Conservation (phyloP, 176 grass and related monocot genomes). For the Triticum urartu region DNA sequence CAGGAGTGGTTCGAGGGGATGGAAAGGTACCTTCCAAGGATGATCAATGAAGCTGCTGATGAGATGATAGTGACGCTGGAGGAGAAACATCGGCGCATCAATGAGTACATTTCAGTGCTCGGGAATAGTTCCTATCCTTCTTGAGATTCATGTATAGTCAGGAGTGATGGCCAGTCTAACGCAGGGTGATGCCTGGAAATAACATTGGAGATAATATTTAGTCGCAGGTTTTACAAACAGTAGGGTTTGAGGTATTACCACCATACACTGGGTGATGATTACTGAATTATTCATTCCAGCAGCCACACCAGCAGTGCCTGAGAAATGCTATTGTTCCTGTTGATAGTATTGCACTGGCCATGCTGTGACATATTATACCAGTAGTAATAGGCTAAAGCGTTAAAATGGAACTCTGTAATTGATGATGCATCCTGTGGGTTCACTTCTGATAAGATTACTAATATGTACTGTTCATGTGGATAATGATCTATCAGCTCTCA, state of each 20-base stretch:
- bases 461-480: not conserved
- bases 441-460: not conserved
- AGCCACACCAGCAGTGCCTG: not conserved
- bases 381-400: slow-evolving; percentile 8
- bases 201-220: not conserved
- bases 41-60: slow-evolving; percentile 54
- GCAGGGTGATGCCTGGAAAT: not conserved
- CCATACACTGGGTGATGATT: not conserved
- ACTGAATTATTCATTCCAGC: not conserved
- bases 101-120: slow-evolving; percentile 44
- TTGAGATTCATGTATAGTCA: slow-evolving; percentile 13
- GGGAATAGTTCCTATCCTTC: slow-evolving; percentile 11
- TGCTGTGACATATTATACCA: not conserved
- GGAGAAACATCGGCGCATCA: slow-evolving; percentile 38
- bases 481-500: not conserved
- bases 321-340: slow-evolving; percentile 4
- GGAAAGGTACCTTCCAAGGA: slow-evolving; percentile 41
- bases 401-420: not conserved
- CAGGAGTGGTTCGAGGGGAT: slow-evolving; percentile 74
- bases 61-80: slow-evolving; percentile 42
- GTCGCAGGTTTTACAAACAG: not conserved
- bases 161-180: not conserved
- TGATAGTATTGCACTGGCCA: not conserved
- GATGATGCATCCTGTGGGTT: slow-evolving; percentile 3
- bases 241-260: slow-evolving; percentile 14